Conservation (phyloP, 495 filamentous ascomycete species). For the Parachaetomium inaequale region DNA sequence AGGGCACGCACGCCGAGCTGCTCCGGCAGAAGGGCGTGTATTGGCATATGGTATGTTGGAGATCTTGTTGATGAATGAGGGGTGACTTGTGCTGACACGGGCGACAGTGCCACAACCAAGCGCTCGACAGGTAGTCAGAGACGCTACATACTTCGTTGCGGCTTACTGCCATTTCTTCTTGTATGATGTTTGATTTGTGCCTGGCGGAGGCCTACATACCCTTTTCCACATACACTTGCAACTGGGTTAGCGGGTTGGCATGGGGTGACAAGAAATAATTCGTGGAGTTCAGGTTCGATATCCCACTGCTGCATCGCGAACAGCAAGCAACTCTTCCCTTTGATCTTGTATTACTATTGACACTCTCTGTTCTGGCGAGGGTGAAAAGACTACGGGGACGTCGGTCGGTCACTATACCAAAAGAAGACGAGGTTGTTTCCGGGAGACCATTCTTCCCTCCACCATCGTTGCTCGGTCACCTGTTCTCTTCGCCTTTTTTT, state of each 20-base stretch:
- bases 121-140: slow-evolving; percentile 36
- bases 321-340: not conserved
- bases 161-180: not conserved
- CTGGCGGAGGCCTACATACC: not conserved
- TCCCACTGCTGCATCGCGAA: not conserved
- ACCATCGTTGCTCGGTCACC: no score
- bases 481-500: no score
- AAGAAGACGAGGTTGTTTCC: no score
- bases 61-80: not conserved
- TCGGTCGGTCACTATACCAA: no score
- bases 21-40: slow-evolving; percentile 48
- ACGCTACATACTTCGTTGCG: not conserved
- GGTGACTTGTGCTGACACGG: not conserved
- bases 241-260: not conserved
- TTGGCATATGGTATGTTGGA: slow-evolving; percentile 37
- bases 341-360: no score
- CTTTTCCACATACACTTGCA: not conserved
- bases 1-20: slow-evolving; percentile 50
- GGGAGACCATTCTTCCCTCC: no score
- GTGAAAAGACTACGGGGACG: no score
- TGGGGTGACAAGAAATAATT: not conserved
- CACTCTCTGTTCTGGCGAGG: no score
- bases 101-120: slow-evolving; percentile 40
- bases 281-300: not conserved
- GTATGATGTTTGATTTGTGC: not conserved